These are phyloP conservation scores for Striga asiatica DNA, from an alignment of 257 asterid species.

Conservation along the genomic window DNA sequence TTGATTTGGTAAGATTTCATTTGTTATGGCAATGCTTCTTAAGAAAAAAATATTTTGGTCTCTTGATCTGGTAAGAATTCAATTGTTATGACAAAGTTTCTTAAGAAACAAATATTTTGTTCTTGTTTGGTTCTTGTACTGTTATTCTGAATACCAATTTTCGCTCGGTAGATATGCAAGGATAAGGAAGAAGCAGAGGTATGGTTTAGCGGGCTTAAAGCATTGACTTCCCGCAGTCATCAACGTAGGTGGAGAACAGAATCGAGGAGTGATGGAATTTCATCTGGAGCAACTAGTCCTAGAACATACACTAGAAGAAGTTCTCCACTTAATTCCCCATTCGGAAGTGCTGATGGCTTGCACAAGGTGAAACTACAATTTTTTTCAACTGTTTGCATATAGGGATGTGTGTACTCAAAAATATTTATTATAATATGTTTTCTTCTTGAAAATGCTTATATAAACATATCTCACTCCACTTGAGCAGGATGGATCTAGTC, in stretches of 20 bases:
- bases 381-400: background rate
- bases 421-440: background rate
- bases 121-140: slow-evolving; percentile 14
- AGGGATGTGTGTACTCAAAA: background rate
- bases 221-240: slow-evolving; percentile 69
- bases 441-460: slow-evolving; percentile 17
- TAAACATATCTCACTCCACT: slow-evolving; percentile 16
- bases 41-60: slow-evolving; percentile 9
- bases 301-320: slow-evolving; percentile 70
- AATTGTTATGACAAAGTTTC: slow-evolving; percentile 8
- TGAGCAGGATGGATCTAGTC: slow-evolving; percentile 59
- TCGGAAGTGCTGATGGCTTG: slow-evolving; percentile 59
- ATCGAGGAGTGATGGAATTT: slow-evolving; percentile 78
- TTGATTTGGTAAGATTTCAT: slow-evolving; percentile 67
- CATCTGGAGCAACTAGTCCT: slow-evolving; percentile 90
- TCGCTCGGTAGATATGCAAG: slow-evolving; percentile 64
- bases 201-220: slow-evolving; percentile 95
- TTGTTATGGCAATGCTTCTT: slow-evolving; percentile 6
- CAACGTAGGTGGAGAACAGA: slow-evolving; percentile 85
- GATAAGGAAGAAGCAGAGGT: slow-evolving; percentile 99
- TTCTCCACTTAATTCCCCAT: slow-evolving; percentile 87
- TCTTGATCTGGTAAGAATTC: slow-evolving; percentile 75
- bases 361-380: slow-evolving; percentile 52
- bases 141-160: slow-evolving; percentile 2
- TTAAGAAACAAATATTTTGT: slow-evolving; percentile 10